phyloP scores from a whole-genome alignment of 495 filamentous ascomycete species.

The Trichoderma orchidacearum region DNA sequence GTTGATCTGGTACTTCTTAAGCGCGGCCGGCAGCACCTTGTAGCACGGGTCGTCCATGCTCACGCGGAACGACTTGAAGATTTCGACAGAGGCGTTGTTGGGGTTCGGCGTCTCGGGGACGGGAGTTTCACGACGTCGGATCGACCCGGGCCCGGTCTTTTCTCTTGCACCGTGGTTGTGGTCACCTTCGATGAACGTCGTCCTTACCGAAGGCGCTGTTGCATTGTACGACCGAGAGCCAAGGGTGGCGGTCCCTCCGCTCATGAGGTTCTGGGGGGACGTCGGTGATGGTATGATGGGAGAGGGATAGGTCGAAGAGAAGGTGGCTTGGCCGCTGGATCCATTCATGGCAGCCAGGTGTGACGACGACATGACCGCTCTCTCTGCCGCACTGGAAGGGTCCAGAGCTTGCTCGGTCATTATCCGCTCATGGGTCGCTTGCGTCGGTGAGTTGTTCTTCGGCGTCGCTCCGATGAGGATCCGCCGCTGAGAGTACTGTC shows the following conservation, averaged over 20 bases:
- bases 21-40: slow-evolving; percentile 87
- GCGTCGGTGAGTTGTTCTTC: slow-evolving; percentile 52
- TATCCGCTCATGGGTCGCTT: slow-evolving; percentile 58
- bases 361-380: slow-evolving; percentile 57
- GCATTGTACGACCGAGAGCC: slow-evolving; percentile 42
- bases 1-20: slow-evolving; percentile 97
- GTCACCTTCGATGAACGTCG: slow-evolving; percentile 34
- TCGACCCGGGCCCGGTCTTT: slow-evolving; percentile 20
- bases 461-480: slow-evolving; percentile 70
- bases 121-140: slow-evolving; percentile 36
- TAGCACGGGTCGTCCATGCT: slow-evolving; percentile 96
- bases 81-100: slow-evolving; percentile 55
- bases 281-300: slow-evolving; percentile 74
- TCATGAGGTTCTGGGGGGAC: slow-evolving; percentile 43
- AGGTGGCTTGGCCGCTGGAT: slow-evolving; percentile 26
- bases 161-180: slow-evolving; percentile 27
- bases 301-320: slow-evolving; percentile 48
- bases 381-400: slow-evolving; percentile 35
- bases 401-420: slow-evolving; percentile 44
- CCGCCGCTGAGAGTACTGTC: slow-evolving; percentile 85
- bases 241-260: slow-evolving; percentile 35
- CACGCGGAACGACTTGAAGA: slow-evolving; percentile 96
- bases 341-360: slow-evolving; percentile 67
- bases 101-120: slow-evolving; percentile 34
- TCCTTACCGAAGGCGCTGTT: slow-evolving; percentile 30